Evolutionary conservation across 352 stramenopile genomes (phyloP).

Genomic region (Pythium myriotylum): DNA sequence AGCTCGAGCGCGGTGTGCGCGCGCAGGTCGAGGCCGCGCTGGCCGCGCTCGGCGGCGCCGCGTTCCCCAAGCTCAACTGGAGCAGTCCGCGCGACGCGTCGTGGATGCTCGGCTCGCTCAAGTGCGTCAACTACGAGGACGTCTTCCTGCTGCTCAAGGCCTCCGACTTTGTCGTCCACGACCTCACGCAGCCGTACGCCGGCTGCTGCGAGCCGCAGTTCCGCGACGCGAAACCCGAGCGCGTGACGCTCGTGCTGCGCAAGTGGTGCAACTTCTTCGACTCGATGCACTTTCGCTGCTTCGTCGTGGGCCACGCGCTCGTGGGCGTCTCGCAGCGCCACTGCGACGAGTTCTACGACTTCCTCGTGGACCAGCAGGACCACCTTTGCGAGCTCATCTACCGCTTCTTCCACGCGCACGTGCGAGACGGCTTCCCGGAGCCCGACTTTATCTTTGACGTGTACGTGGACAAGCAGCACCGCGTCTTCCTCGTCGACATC

Average conservation of each 20-base stretch:
- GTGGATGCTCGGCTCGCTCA: conserved; percentile 88
- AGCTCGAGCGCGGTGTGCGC: conserved; percentile 46
- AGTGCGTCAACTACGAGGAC: conserved; percentile 83
- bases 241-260: conserved; percentile 88
- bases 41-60: conserved; percentile 55
- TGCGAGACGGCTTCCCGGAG: conserved; percentile 45
- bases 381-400: conserved; percentile 67
- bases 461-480: conserved; percentile 93
- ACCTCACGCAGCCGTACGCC: conserved; percentile 87
- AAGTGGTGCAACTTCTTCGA: conserved; percentile 96
- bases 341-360: conserved; percentile 91
- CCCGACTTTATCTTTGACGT: conserved; percentile 92
- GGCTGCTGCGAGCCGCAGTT: conserved; percentile 39
- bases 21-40: conserved; percentile 71
- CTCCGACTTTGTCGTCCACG: conserved; percentile 90
- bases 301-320: conserved; percentile 80
- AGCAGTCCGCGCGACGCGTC: conserved; percentile 91
- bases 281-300: conserved; percentile 96
- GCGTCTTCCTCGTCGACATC: conserved; percentile 94
- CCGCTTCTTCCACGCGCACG: conserved; percentile 53
- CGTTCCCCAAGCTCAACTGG: conserved; percentile 95
- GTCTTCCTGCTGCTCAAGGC: conserved; percentile 82
- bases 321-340: conserved; percentile 92
- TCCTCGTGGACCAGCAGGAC: conserved; percentile 81
- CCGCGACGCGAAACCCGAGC: conserved; percentile 11